Base-by-base conservation (phyloP, 2,329 filamentous ascomycete genomes). In the Epichloe sibirici region DNA sequence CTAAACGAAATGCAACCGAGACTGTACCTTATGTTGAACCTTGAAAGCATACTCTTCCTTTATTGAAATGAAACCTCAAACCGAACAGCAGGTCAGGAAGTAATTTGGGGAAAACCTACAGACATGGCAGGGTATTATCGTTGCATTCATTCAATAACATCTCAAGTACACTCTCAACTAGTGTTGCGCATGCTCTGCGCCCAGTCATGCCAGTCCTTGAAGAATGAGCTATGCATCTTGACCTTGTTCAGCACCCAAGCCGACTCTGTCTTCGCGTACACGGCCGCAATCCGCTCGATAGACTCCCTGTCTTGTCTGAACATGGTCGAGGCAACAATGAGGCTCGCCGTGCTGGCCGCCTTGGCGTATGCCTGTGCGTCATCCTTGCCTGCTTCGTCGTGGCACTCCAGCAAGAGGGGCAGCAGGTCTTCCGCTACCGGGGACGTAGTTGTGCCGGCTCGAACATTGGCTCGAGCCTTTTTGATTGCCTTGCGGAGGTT, bases 201-300 rank as follows among this genome's bases (percentile, higher is more conserved):
- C 86, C 86, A 90, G 62, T 88, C 87, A 57, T 82, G 74, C 83
- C 84, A 89, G 56, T 88, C 84, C 2, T 74, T 73, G 59, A 88
- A 86, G 66, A 89, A 85, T 0, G 74, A 74, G 23, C 77, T 74
- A 66, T 84, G 82, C 46, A 87, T 73, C 66, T 76, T 78, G 44
- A 74, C 74, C 61, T 76, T 74, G 37, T 77, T 77, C 58, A 76
- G 67, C 55, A 83, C 72, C 74, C 82, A 85, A 46, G 71, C 60
- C 47, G 62, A 61, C 66, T 83, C 75, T 13, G 82, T 83, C 57
- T 75, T 70, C 2, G 73, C 75, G 68, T 90, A 89, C n/a, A 86
- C 71, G 53, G 72, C 75, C 42, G 82, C 79, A 34, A 87, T 73
- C 23, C 72, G 70, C 45, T 74, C 70, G 23, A 85, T 70, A 50